Evolutionary conservation across 2,329 filamentous ascomycete species (phyloP), one percentile per base, ranked within the genome.

Genomic region (Fusarium miscanthi): DNA sequence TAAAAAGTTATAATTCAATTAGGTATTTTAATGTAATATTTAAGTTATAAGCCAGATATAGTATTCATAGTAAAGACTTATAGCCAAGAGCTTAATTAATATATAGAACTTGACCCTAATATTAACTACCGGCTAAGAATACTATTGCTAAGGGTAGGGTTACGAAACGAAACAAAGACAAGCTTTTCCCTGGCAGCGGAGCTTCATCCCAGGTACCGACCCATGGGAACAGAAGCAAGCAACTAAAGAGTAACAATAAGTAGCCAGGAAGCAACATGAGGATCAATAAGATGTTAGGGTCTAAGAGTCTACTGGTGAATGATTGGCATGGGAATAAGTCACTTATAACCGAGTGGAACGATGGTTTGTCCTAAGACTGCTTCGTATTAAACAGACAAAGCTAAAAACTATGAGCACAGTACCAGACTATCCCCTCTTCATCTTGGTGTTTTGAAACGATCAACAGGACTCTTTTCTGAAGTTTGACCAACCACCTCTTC

Each of bases 361-460:
- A 11, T 10, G 8, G 17, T 27, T 66, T 66, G 43, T 66, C 63
- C 62, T 45, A 48, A 66, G 52, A 46, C 41, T 40, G 63, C 63
- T 66, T 66, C 63, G 64, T 37, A 66, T 66, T 31, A 51, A 66
- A 66, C 64, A 66, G 63, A 57, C 43, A 66, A 66, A 66, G 45
- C 63, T 66, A 66, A 60, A 66, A 66, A 60, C 27, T 51, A 66
- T 64, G 62, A 66, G 63, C 63, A 66, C 63, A 66, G 63, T 66
- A 59, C 63, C 63, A 66, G 63, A 66, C 62, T 58, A 66, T 66
- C 62, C 63, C 63, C 46, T 66, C 52, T 59, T 66, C 62, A 66
- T 66, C 63, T 60, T 40, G 40, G 30, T 35, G 38, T 59, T 57
- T 51, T 66, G 51, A 66, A 59, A 56, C 63, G 33, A 66, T 59